Evolutionary conservation across 306 rosid species (phyloP), one percentile per base, ranked within the genome.

Genomic region (Dicorynia guianensis): DNA sequence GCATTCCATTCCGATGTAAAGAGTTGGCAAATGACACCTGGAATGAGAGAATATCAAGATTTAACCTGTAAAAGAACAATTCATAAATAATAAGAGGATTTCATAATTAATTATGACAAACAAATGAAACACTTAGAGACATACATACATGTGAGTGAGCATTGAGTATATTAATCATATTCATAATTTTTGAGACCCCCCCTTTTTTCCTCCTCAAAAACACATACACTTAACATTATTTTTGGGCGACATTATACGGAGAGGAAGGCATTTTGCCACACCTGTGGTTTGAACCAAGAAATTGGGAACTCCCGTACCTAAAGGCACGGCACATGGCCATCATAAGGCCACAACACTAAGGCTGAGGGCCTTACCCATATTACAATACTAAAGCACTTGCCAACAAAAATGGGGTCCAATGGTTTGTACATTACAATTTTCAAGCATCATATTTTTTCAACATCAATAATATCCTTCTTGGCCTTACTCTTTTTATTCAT

Each of bases 1-100:
- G 87, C 96, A 95, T 83, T 92, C 99, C 99, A 95, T 95, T 75
- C 99, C 99, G 81, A 95, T 95, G 85, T 95, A 90, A 81, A 95
- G 85, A 70, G 97, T 85, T 83, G 99, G 96, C 76, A 95, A 86
- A 85, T 95, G 99, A 76, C 99, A 95, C 93, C 99, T 95, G 91
- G 92, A 92, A 90, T 72, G 87, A 89, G 83, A 87, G 85, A 90
- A 90, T 75, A 83, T 81, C 77, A 92, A 75, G 86, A 88, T 75
- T 83, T 85, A 90, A 80, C 87, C 88, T 83, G 86, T 82, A 57
- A 86, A 84, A 82, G 73, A 69, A 75, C 84, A 85, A 54, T 78
- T 55, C 66, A 78, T 85, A 38, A 81, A 84, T 70, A 85, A 90
- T 85, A 85, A 82, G 85, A 88, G 80, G 70, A 82, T 63, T 74